Evolutionary conservation across 352 stramenopile genomes (phyloP), one percentile per base, ranked within the genome.

Genomic region (Phytopythium mirpurense): DNA sequence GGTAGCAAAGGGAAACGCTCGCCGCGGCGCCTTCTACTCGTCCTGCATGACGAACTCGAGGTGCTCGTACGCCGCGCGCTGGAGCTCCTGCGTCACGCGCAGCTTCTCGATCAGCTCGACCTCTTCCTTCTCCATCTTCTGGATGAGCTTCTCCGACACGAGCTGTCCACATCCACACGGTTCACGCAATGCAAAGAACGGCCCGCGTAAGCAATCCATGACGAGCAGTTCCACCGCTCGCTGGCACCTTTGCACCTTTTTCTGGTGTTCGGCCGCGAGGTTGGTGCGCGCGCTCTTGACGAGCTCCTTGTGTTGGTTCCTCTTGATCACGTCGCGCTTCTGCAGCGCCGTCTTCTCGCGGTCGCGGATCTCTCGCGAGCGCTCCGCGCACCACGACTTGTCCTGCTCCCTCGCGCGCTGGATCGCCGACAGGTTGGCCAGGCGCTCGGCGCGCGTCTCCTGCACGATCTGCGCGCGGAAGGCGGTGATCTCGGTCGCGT

Each of bases 31-130:
- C 19, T 18, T 15, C 10, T 26, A 66, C 8, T 71, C 63, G 47
- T 83, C 62, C 34, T 86, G 63, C 60, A 88, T 83, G 42, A 74
- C 74, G 45, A 80, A 76, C 55, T 88, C 74, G 31, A 88, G 68
- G 46, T 88, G 70, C 26, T 86, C 74, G 59, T 81, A 86, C 15
- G 77, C 78, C 4, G 70, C 63, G 24, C 71, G 75, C 59, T 88
- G 78, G 45, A 83, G 56, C 34, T 88, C 78, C 52, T 90, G 77
- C 36, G 78, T 84, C 14, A 85, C 48, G 6, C 74, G 66, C 29
- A 90, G 57, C 21, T 71, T 74, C 27, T 83, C 78, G 37, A 90
- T 84, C 47, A 90, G 53, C 35, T 75, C 61, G 15, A 63, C 56
- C 23, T 90, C 78, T 24, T 90, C 75, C 2, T 53, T 56, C 32